Base-by-base conservation (phyloP, 1,139 yeast species). In the Suhomyces atakaporum region DNA sequence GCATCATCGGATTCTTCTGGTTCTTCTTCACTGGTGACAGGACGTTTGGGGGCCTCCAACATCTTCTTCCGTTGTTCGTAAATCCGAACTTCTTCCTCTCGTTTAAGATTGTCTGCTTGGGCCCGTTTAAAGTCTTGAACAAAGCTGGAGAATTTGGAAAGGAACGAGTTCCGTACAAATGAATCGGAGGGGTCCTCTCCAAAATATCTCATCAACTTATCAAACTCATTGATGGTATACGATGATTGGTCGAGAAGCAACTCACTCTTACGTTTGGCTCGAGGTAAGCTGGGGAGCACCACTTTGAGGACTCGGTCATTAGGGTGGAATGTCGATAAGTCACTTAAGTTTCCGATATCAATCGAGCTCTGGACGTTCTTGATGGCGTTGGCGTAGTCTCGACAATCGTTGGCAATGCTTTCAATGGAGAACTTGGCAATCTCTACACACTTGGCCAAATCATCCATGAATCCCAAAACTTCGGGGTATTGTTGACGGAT, bases 81-180 rank as follows among this genome's bases (percentile, higher is more conserved):
- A 16, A 86, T 68, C 40, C 88, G 73, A 34, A 79, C 69, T 50
- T 88, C 95, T 51, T 85, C 95, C 60, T 92, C 97, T 16, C 81
- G 74, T 44, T 79, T 78, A 26, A 83, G 58, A 51, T 90, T 92
- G 42, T 89, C 96, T 20, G 66, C 65, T 47, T 86, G 85, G 5
- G 85, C 95, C 49, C 79, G 78, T 55, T 79, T 83, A 64, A 84
- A 92, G 50, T 86, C 90, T 29, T 67, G 67, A 11, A 84, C 73
- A 59, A 92, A 92, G 39, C 77, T 75, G 4, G 88, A 66, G 55
- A 92, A 84, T 54, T 83, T 83, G 41, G 75, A 66, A 53, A 92
- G 82, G 56, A 92, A 90, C 1, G 81, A 65, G 42, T 77, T 75
- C 40, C 81, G 75, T 1, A 83, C 78, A 45, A 89, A 78, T 12